A percentile compares a stretch with the other conserved stretches of the same genome.
Conservation (phyloP, 2,329 filamentous ascomycete species). For the Chrysoporthe puriensis region DNA sequence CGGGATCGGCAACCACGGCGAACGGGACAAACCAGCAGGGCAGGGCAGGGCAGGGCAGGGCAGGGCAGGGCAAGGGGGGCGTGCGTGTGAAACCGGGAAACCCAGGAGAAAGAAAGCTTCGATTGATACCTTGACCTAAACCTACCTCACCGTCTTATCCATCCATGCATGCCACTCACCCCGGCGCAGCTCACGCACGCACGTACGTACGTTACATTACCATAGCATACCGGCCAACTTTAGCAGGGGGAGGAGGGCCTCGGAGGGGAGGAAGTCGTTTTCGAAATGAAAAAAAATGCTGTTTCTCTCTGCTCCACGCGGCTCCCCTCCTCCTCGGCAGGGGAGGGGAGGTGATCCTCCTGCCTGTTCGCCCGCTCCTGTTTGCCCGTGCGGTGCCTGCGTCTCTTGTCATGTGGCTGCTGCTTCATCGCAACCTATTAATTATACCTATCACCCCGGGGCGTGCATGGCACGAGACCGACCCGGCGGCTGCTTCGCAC, state of each 20-base stretch:
- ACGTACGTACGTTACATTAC: constrained; percentile 7
- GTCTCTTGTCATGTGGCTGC: no score
- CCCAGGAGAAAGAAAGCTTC: neutral
- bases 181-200: constrained; percentile 2
- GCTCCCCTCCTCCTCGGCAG: no score
- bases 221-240: constrained; percentile 5
- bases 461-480: no score
- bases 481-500: no score
- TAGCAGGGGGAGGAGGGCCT: neutral
- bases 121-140: constrained; percentile 6
- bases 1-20: neutral
- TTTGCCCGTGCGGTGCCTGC: no score
- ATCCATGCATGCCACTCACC: constrained; percentile 1
- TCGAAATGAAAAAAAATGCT: neutral
- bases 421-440: no score
- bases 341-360: no score
- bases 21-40: neutral
- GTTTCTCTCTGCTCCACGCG: neutral
- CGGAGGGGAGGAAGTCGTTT: neutral
- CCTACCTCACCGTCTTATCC: constrained; percentile 1
- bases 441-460: no score
- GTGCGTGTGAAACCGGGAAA: neutral
- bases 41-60: neutral
- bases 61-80: constrained; percentile 2
- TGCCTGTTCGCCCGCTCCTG: no score